Percentiles rank a stretch among this genome's conserved stretches.
phyloP scores from a whole-genome alignment of 768 basidiomycete genomes.

The Tulasnella sp. region DNA sequence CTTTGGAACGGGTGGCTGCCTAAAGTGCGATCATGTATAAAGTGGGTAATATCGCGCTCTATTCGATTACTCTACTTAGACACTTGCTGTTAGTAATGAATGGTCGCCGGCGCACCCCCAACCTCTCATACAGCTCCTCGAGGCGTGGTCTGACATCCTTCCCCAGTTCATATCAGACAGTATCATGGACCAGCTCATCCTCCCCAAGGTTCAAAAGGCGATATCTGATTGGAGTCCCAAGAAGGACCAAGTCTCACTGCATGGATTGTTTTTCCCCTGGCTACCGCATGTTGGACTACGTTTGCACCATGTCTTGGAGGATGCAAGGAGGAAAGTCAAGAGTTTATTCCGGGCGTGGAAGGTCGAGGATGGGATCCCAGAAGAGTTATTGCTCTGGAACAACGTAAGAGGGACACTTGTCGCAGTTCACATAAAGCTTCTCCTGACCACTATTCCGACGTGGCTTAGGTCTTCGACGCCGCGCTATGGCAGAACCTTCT shows the following conservation, averaged over 20 bases:
- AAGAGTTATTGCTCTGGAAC: conserved; percentile 71
- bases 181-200: conserved; percentile 85
- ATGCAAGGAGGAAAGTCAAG: conserved; percentile 79
- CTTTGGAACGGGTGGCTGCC: conserved; percentile 95
- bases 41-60: conserved; percentile 31
- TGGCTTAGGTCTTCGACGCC: conserved; percentile 52
- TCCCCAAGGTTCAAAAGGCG: conserved; percentile 83
- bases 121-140: conserved; percentile 71
- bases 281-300: conserved; percentile 75
- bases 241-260: conserved; percentile 44
- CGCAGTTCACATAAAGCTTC: not conserved
- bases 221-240: conserved; percentile 74
- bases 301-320: conserved; percentile 73
- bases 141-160: conserved; percentile 77
- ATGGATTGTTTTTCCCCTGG: conserved; percentile 89
- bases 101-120: conserved; percentile 69
- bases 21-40: conserved; percentile 82
- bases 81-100: conserved; percentile 46
- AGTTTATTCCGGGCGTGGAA: conserved; percentile 65
- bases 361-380: conserved; percentile 56
- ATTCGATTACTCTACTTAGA: not conserved
- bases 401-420: conserved; percentile 40
- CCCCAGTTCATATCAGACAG: conserved; percentile 91
- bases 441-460: not conserved
- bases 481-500: conserved; percentile 86